Evolutionary conservation across 345 rosid genomes (phyloP), one percentile per base, ranked within the genome.

Genomic region (Ceriops zippeliana): DNA sequence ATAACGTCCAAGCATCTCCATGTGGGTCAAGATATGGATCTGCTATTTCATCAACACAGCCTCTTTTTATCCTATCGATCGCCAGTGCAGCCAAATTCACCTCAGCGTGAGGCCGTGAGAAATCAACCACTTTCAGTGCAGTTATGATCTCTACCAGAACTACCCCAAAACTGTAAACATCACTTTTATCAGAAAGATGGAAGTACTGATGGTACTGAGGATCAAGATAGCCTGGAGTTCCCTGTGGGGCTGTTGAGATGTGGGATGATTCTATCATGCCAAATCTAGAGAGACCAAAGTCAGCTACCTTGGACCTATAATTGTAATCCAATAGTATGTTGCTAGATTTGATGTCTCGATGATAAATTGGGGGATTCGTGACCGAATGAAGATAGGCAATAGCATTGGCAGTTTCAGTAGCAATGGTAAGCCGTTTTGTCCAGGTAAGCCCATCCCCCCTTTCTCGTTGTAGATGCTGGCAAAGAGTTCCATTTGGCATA

Each of bases 71-170:
- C 81, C 87, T 86, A 69, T 95, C 99, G 31, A 84, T 78, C 0
- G 96, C 96, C 6, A 95, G 86, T 7, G 93, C 89, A 22, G 99
- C 99, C 75, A 95, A 70, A 76, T 91, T 91, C 57, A 95, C 88
- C 73, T 95, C 99, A 7, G 85, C 83, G 72, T 85, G 86, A 19
- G 86, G 80, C 4, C 99, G 96, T 13, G 88, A 76, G 76, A 95
- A 95, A 73, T 95, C 99, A 4, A 95, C 96, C 35, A 88, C 99
- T 83, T 90, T 95, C 65, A 85, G 19, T 35, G 83, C 93, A 0
- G 93, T 95, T 78, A 95, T 87, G 57, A 95, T 95, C 88, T 95
- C 99, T 8, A 87, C 85, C 5, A 95, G 95, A 30, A 95, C 97
- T 0, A 95, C 99, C 19, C 99, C 99, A 0, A 95, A 95, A 72